Conservation (phyloP, 2,329 filamentous ascomycete genomes). For the Colletotrichum incanum region DNA sequence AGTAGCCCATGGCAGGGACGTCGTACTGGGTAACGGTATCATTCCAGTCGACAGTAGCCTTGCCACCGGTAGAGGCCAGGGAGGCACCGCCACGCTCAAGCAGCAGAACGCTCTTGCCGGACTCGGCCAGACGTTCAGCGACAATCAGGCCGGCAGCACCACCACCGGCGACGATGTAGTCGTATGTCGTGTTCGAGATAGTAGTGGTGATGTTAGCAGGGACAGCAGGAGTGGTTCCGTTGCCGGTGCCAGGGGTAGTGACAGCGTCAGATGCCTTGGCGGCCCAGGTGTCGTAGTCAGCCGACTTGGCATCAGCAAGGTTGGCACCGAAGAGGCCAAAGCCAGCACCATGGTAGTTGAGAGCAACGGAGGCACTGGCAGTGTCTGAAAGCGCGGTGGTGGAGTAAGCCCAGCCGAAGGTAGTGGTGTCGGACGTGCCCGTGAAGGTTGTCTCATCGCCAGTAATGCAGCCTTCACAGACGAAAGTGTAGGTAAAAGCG, state of each 20-base stretch:
- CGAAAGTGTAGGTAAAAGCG: conserved; percentile 64
- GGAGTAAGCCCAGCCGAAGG: conserved; percentile 42
- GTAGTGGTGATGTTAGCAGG: conserved; percentile 40
- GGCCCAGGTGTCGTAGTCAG: conserved; percentile 45
- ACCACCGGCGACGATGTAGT: conserved; percentile 44
- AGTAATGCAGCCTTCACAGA: conserved; percentile 59
- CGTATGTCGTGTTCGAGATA: conserved; percentile 42
- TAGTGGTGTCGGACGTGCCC: conserved; percentile 29
- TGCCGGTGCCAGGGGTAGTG: conserved; percentile 29
- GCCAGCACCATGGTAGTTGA: conserved; percentile 45
- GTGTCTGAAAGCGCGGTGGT: conserved; percentile 43
- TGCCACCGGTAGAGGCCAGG: conserved; percentile 42
- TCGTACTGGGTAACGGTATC: conserved; percentile 46
- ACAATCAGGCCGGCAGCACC: conserved; percentile 43
- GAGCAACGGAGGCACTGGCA: conserved; percentile 38
- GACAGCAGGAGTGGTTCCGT: conserved; percentile 27
- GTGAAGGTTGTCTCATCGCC: conserved; percentile 48
- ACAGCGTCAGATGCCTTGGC: conserved; percentile 48
- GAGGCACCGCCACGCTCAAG: conserved; percentile 41
- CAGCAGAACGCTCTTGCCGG: conserved; percentile 44
- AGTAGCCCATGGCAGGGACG: conserved; percentile 45
- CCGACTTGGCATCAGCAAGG: conserved; percentile 43
- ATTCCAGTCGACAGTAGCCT: conserved; percentile 49
- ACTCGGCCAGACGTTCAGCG: conserved; percentile 42
- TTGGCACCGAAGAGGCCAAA: conserved; percentile 46